These are phyloP conservation scores for Retiboletus flavoniger DNA, from an alignment of 1,284 basidiomycete species.

Conservation along the genomic window DNA sequence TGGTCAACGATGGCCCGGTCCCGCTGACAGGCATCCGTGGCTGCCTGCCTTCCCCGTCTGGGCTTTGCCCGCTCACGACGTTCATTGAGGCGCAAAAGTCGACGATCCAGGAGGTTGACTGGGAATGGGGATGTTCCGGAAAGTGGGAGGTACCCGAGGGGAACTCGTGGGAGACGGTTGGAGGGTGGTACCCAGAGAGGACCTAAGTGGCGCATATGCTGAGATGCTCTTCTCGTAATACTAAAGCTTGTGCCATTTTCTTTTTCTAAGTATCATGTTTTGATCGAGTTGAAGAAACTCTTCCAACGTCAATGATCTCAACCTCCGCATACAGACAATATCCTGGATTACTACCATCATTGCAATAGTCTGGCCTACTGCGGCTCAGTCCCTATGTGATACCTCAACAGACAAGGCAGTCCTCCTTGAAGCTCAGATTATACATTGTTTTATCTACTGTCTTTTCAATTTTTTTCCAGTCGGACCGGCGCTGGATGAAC, in stretches of 20 bases:
- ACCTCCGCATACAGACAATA: too few species aligned
- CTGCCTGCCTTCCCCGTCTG: slow-evolving; percentile 67
- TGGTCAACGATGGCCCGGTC: slow-evolving; percentile 86
- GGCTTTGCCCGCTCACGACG: slow-evolving; percentile 75
- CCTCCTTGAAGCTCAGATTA: slow-evolving; percentile 88
- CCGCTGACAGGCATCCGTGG: slow-evolving; percentile 76
- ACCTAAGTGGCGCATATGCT: neutral
- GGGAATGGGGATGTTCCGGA: slow-evolving; percentile 72
- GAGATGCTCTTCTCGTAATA: too few species aligned
- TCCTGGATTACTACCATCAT: too few species aligned
- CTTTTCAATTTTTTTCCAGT: slow-evolving; percentile 97
- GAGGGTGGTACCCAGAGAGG: slow-evolving; percentile 36
- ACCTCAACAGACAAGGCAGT: slow-evolving; percentile 57
- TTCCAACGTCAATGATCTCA: too few species aligned
- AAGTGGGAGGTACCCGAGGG: slow-evolving; percentile 66
- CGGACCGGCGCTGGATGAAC: slow-evolving; percentile 87
- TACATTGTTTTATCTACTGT: slow-evolving; percentile 95
- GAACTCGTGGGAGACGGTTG: slow-evolving; percentile 57
- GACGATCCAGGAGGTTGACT: slow-evolving; percentile 69
- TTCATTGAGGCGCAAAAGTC: slow-evolving; percentile 74
- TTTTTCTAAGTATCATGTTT: too few species aligned
- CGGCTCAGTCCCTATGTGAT: neutral
- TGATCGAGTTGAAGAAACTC: too few species aligned
- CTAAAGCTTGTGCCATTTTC: too few species aligned
- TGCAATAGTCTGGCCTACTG: neutral